phyloP scores from a whole-genome alignment of 805 yeast species.

The Saccharomyces paradoxus region DNA sequence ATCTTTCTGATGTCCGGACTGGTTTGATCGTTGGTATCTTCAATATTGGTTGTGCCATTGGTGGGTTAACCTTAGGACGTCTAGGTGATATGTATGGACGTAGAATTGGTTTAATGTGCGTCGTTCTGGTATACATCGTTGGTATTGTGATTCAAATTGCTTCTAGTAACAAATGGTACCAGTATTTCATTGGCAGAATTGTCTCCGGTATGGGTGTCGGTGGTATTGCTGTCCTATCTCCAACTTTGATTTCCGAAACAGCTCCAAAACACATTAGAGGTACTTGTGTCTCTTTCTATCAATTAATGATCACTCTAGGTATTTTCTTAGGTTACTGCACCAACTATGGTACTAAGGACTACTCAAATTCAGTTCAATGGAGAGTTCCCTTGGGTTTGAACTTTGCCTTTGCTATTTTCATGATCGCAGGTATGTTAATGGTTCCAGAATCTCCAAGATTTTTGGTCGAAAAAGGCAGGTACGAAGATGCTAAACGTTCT shows the following conservation, averaged over 20 bases:
- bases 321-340: constrained; percentile 73
- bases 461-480: constrained; percentile 44
- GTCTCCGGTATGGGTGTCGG: constrained; percentile 78
- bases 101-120: constrained; percentile 51
- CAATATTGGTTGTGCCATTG: constrained; percentile 66
- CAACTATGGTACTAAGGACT: constrained; percentile 47
- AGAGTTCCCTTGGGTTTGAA: constrained; percentile 61
- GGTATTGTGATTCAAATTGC: constrained; percentile 64
- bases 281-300: constrained; percentile 62
- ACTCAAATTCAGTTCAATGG: constrained; percentile 50
- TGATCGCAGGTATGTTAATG: constrained; percentile 34
- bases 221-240: constrained; percentile 65
- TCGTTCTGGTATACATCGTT: constrained; percentile 43
- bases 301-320: constrained; percentile 65
- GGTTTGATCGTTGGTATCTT: constrained; percentile 50
- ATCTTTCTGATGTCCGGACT: constrained; percentile 42
- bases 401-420: constrained; percentile 39
- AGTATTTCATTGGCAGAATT: constrained; percentile 59
- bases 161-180: constrained; percentile 50
- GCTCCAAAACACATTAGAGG: constrained; percentile 49
- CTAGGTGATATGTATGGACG: constrained; percentile 60
- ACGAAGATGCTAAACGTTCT: constrained; percentile 57
- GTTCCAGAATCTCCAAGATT: constrained; percentile 75
- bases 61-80: constrained; percentile 63
- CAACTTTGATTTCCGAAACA: constrained; percentile 52